phyloP scores from a whole-genome alignment of 805 yeast species.

The Sugiyamaella floridensis region DNA sequence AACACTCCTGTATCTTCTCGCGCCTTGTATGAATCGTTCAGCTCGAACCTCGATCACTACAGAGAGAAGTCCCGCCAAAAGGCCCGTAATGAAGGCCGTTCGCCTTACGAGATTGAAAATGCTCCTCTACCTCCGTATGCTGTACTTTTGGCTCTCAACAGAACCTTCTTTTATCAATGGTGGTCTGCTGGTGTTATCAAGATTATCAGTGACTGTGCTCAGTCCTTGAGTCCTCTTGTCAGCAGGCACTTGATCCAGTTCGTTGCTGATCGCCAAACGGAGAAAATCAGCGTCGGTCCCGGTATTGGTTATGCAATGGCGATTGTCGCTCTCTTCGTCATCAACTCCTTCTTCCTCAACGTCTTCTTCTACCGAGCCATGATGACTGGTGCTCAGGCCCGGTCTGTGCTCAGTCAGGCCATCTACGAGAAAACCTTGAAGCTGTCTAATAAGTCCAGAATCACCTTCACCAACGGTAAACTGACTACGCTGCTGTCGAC shows the following conservation, averaged over 20 bases:
- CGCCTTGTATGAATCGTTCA: conserved; percentile 34
- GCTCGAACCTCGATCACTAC: conserved; percentile 27
- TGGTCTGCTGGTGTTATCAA: conserved; percentile 32
- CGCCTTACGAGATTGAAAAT: conserved; percentile 32
- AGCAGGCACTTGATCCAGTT: conserved; percentile 58
- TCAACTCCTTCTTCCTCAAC: conserved; percentile 45
- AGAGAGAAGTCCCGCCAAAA: conserved; percentile 21
- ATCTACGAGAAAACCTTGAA: conserved; percentile 61
- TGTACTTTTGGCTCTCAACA: conserved; percentile 31
- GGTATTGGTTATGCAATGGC: conserved; percentile 80
- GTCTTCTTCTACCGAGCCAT: conserved; percentile 58
- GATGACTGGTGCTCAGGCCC: conserved; percentile 61
- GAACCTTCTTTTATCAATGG: conserved; percentile 30
- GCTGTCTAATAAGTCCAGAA: conserved; percentile 51
- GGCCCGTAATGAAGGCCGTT: conserved; percentile 33
- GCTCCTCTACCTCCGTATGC: conserved; percentile 19
- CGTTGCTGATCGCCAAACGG: conserved; percentile 46
- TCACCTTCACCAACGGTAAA: conserved; percentile 57
- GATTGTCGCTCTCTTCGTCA: conserved; percentile 47
- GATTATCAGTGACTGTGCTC: conserved; percentile 28
- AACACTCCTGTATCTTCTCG: conserved; percentile 32
- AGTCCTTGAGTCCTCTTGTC: conserved; percentile 58
- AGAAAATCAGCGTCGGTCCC: conserved; percentile 34
- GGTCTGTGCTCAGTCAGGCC: conserved; percentile 65
- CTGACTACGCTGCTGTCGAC: conserved; percentile 76